These are phyloP conservation scores for Peronosclerospora sorghi DNA, from an alignment of 352 stramenopile species.

Conservation along the genomic window DNA sequence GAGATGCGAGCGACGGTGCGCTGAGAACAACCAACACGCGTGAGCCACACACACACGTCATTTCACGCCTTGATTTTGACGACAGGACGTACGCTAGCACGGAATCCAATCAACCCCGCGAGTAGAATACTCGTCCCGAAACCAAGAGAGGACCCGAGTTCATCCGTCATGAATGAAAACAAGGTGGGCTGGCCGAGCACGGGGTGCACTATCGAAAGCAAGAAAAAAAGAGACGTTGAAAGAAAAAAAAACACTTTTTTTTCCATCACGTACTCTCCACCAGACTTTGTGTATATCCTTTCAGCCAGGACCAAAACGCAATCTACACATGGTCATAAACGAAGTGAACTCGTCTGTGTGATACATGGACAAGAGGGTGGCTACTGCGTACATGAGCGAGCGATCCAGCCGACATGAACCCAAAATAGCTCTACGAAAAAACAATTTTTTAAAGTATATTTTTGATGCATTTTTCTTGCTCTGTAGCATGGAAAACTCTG, in stretches of 20 bases:
- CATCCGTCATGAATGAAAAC: constrained; percentile 72
- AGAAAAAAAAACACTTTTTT: neutral
- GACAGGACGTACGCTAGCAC: constrained; percentile 68
- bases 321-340: constrained; percentile 34
- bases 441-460: no score
- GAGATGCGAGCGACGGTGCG: constrained; percentile 70
- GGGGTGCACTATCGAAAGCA: constrained; percentile 34
- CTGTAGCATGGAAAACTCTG: no score
- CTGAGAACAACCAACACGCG: constrained; percentile 15
- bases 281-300: constrained; percentile 79
- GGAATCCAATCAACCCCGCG: constrained; percentile 70
- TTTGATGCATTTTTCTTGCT: no score
- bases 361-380: no score
- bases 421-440: constrained; percentile 59
- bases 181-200: constrained; percentile 56
- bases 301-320: constrained; percentile 83
- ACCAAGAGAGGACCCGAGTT: constrained; percentile 65
- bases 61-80: no score
- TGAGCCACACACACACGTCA: no score
- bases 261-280: constrained; percentile 44
- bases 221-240: neutral
- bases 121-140: constrained; percentile 78
- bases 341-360: no score
- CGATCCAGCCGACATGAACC: constrained; percentile 62
- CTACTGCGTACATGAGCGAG: constrained; percentile 47